Conservation (phyloP, 192 early-diverging fungal genomes). For the Spizellomyces sp. region DNA sequence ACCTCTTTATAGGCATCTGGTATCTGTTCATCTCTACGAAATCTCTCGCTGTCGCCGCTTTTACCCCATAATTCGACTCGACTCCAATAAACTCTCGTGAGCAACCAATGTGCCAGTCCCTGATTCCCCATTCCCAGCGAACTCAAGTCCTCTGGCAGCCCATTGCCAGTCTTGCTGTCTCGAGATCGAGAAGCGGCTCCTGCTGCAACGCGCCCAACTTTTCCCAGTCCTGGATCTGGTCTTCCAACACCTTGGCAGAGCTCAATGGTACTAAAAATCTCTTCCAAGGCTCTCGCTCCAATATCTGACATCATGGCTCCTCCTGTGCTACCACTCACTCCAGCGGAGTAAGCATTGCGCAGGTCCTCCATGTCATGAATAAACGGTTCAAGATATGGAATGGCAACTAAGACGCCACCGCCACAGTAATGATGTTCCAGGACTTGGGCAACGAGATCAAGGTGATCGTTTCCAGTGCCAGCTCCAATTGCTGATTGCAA, state of each 20-base stretch:
- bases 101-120: not conserved
- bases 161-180: not conserved
- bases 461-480: not conserved
- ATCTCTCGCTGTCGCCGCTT: not conserved
- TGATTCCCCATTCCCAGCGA: not conserved
- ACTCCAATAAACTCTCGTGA: conserved; percentile 9
- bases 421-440: not conserved
- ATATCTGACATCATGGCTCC: conserved; percentile 1
- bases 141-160: not conserved
- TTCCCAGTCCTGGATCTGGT: no score
- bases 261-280: not conserved
- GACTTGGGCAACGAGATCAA: not conserved
- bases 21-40: no score
- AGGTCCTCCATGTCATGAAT: not conserved
- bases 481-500: conserved; percentile 3
- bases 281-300: conserved; percentile 1
- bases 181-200: not conserved
- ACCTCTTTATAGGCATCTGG: no score
- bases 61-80: not conserved
- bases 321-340: not conserved
- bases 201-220: no score
- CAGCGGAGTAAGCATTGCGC: not conserved
- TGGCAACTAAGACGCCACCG: not conserved
- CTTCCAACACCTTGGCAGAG: not conserved
- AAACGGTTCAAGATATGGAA: not conserved